Evolutionary conservation across 129 eudicot species (phyloP).

Genomic region (Tagetes erecta): DNA sequence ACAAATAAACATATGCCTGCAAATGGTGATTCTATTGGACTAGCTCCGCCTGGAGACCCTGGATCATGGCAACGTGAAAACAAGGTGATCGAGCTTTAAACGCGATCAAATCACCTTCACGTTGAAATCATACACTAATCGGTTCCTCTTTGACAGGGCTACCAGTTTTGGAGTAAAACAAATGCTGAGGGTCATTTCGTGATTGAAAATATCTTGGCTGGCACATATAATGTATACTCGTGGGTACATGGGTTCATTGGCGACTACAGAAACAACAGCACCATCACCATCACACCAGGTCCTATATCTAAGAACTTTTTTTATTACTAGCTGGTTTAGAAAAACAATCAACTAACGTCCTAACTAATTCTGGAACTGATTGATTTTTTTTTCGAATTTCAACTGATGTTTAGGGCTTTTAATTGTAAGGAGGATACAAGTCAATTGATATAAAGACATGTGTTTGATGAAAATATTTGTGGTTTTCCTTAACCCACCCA

Average conservation of each 20-base stretch:
- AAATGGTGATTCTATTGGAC: conserved; percentile 61
- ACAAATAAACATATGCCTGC: conserved; percentile 39
- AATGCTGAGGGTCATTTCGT: conserved; percentile 60
- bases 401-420: no score
- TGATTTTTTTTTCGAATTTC: no score
- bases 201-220: conserved; percentile 51
- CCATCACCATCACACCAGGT: conserved; percentile 66
- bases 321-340: neutral
- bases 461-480: no score
- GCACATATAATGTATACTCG: conserved; percentile 70
- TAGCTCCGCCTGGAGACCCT: conserved; percentile 65
- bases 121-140: neutral
- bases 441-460: no score
- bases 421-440: no score
- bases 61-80: conserved; percentile 90
- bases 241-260: conserved; percentile 89
- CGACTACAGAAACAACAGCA: conserved; percentile 51
- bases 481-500: no score
- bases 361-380: no score
- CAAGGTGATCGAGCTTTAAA: conserved; percentile 50
- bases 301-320: neutral
- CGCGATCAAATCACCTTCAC: neutral
- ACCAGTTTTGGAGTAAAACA: conserved; percentile 81
- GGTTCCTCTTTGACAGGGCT: conserved; percentile 42
- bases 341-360: no score